Evolutionary conservation across 352 stramenopile genomes (phyloP), one percentile per base, ranked within the genome.

Genomic region (Albugo candida): DNA sequence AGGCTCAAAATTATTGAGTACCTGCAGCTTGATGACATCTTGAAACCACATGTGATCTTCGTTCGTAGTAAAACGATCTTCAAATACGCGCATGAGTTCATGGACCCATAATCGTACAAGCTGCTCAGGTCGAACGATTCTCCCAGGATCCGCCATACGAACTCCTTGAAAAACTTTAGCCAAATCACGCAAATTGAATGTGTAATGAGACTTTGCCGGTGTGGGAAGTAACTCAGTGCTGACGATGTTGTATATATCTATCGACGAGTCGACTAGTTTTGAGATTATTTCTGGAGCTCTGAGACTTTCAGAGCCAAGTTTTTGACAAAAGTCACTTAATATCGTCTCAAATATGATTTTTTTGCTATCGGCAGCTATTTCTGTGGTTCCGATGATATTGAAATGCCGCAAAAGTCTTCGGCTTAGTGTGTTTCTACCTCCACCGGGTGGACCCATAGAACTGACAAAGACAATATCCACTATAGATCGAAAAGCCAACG

Each of bases 401-500:
- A 92, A 92, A 35, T 89, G 75, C 0, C 78, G 73, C 5, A 88
- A 60, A 35, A 92, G 80, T 3, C 78, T 64, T 17, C 72, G 63
- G 0, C 73, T 89, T 49, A 92, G 87, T 11, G 77, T 63, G 34
- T 88, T 89, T 8, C 78, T 60, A 2, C 78, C 78, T 8, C 78
- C 78, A 18, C 78, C 78, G 0, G 78, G 78, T 5, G 78, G 78
- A 0, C 78, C 78, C 78, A 92, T 87, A 12, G 78, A 82, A 44
- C 66, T 79, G 10, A 92, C 67, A 42, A 86, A 84, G 11, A 83
- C 63, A 11, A 88, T 61, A 53, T 97, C 91, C 45, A 96, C 89
- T 48, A 97, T 89, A 8, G 70, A 83, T 8, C 83, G 64, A 55
- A 96, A 96, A 4, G 65, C 65, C 3, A 96, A 62, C 11, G 95